Conservation (phyloP, 202 grass and related monocot genomes). For the Saccharum hybrid region DNA sequence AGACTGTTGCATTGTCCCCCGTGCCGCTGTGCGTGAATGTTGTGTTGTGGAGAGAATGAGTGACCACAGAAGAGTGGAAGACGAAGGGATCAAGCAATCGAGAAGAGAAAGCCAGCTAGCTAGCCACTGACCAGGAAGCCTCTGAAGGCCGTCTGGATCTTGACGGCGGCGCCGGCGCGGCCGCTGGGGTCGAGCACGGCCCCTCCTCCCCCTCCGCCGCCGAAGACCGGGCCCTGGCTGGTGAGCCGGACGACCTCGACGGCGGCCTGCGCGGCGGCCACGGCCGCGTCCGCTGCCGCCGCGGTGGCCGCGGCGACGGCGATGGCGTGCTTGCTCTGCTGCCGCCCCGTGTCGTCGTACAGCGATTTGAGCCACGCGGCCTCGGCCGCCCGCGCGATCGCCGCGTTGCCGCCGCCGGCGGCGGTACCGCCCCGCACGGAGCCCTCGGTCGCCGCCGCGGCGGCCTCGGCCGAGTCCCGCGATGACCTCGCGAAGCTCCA, state of each 20-base stretch:
- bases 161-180: conserved; percentile 51
- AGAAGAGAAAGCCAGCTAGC: neutral
- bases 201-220: neutral
- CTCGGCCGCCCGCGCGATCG: conserved; percentile 55
- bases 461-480: conserved; percentile 47
- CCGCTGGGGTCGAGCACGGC: neutral
- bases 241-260: conserved; percentile 88
- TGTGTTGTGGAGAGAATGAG: neutral
- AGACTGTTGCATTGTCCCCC: neutral
- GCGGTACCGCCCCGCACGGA: neutral
- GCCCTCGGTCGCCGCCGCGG: neutral
- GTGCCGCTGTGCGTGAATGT: neutral
- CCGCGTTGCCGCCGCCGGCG: neutral
- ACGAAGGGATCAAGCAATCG: neutral
- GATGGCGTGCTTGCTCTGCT: conserved; percentile 97
- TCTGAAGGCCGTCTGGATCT: conserved; percentile 90
- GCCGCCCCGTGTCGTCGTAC: conserved; percentile 68
- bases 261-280: conserved; percentile 81
- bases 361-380: conserved; percentile 73
- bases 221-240: conserved; percentile 49
- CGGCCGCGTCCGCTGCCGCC: conserved; percentile 70
- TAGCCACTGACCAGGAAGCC: conserved; percentile 62
- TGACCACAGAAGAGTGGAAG: neutral
- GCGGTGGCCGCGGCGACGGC: conserved; percentile 84
- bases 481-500: conserved; percentile 84